Evolutionary conservation across 208 protist species (phyloP).

Genomic region (Wallacemonas sp.): DNA sequence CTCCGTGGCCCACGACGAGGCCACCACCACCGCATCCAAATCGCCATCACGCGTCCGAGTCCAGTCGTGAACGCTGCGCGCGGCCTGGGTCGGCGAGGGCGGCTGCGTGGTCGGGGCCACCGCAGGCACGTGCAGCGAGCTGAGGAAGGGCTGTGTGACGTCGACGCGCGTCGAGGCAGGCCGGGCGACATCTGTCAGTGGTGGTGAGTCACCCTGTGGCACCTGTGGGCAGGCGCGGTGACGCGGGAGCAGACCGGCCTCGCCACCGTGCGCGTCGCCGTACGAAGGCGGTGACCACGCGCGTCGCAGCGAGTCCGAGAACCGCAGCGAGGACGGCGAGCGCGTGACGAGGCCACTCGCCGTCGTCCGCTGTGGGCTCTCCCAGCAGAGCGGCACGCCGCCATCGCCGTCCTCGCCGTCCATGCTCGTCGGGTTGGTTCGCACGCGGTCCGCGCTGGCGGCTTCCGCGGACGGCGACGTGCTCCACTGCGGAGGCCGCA

Average conservation of each 20-base stretch:
- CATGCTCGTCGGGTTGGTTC: too few relatives aligned
- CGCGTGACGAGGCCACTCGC: neutral
- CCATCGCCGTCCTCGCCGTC: too few relatives aligned
- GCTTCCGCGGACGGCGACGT: conserved; percentile 16
- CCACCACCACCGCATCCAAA: too few relatives aligned
- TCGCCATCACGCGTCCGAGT: too few relatives aligned
- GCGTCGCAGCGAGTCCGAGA: neutral
- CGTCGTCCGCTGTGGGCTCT: neutral
- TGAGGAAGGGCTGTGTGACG: neutral
- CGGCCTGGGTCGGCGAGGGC: neutral
- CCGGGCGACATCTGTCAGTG: too few relatives aligned
- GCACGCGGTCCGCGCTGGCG: conserved; percentile 4
- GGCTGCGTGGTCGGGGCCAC: conserved; percentile 11
- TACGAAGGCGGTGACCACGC: conserved; percentile 14
- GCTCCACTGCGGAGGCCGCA: conserved; percentile 10
- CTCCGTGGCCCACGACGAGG: too few relatives aligned
- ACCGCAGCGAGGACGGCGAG: conserved; percentile 12
- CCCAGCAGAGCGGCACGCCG: neutral
- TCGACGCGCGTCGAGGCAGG: too few relatives aligned
- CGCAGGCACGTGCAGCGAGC: neutral
- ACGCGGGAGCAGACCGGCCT: neutral
- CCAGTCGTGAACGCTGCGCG: neutral
- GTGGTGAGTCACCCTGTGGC: too few relatives aligned
- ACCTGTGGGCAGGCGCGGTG: too few relatives aligned
- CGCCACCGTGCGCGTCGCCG: too few relatives aligned